phyloP scores from a whole-genome alignment of 768 basidiomycete genomes.

The Cantharellus anzutake region DNA sequence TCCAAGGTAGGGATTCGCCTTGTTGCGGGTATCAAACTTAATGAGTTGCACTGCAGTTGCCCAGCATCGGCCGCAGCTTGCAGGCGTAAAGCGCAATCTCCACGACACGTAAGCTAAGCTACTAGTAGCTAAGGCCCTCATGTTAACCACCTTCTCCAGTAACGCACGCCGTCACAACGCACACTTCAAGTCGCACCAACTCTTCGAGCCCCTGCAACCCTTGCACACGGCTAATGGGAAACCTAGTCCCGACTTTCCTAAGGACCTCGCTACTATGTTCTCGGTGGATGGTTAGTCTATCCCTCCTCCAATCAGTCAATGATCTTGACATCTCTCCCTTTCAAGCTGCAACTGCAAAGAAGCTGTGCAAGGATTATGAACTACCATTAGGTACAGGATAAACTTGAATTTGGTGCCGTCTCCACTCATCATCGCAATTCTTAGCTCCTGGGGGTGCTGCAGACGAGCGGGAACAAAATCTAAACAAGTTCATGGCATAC shows the following conservation, averaged over 20 bases:
- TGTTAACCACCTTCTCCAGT: constrained; percentile 13
- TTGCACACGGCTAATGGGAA: constrained; percentile 32
- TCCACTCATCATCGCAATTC: neutral
- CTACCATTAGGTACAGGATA: constrained; percentile 16
- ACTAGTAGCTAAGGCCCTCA: neutral
- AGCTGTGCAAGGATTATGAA: constrained; percentile 31
- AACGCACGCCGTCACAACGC: constrained; percentile 30
- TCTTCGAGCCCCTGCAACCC: constrained; percentile 26
- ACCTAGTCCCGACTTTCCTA: constrained; percentile 29
- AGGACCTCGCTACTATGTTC: constrained; percentile 30
- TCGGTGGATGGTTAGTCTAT: constrained; percentile 30
- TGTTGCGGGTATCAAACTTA: neutral
- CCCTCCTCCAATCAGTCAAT: neutral
- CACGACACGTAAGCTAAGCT: constrained; percentile 27
- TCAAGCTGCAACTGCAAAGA: constrained; percentile 23
- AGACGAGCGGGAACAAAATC: constrained; percentile 25
- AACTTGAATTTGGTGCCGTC: neutral
- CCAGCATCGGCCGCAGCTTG: constrained; percentile 25
- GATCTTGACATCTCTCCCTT: neutral
- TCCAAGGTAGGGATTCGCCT: neutral
- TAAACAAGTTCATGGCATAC: constrained; percentile 31
- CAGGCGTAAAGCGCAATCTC: constrained; percentile 25
- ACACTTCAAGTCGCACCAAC: constrained; percentile 19
- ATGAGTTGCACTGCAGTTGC: constrained; percentile 4
- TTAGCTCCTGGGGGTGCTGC: constrained; percentile 11